Percentiles rank a stretch among this genome's conserved stretches.
Evolutionary conservation across 164 flowering plant genomes (phyloP).

Genomic region (Chimonanthus salicifolius): DNA sequence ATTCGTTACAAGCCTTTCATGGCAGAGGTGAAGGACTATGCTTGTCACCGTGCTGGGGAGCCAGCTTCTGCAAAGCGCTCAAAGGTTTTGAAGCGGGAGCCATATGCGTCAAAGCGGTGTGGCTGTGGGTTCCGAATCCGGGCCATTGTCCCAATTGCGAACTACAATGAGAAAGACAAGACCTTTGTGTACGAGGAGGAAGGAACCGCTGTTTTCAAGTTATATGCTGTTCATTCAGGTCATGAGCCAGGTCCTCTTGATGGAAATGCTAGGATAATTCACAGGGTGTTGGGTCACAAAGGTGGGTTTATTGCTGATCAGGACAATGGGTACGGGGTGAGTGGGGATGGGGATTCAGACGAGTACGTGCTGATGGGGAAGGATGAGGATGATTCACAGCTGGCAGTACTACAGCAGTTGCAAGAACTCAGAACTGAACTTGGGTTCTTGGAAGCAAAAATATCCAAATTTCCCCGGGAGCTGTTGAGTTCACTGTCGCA

Average conservation of each 20-base stretch:
- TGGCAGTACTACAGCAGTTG: constrained; percentile 61
- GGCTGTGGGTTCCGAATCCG: constrained; percentile 97
- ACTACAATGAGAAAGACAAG: constrained; percentile 97
- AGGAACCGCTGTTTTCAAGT: constrained; percentile 89
- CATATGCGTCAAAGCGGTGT: constrained; percentile 88
- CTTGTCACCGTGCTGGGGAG: constrained; percentile 98
- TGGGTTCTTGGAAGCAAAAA: constrained; percentile 60
- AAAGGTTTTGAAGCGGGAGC: constrained; percentile 79
- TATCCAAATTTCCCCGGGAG: constrained; percentile 52
- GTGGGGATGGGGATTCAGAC: constrained; percentile 63
- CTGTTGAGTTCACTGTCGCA: constrained; percentile 58
- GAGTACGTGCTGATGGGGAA: constrained; percentile 47
- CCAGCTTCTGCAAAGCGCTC: constrained; percentile 67
- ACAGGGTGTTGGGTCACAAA: constrained; percentile 84
- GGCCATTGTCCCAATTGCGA: constrained; percentile 89
- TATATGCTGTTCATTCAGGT: constrained; percentile 96
- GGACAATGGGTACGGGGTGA: constrained; percentile 64
- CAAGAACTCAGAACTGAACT: constrained; percentile 69
- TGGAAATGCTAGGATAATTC: constrained; percentile 98
- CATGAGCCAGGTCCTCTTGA: constrained; percentile 98
- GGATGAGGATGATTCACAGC: constrained; percentile 59
- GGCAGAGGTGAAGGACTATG: constrained; percentile 99
- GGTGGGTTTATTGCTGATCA: constrained; percentile 68
- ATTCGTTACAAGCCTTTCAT: constrained; percentile 94
- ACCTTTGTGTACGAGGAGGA: constrained; percentile 93